Base-by-base conservation (phyloP, 2,329 filamentous ascomycete genomes). In the Leptographium radiaticola region DNA sequence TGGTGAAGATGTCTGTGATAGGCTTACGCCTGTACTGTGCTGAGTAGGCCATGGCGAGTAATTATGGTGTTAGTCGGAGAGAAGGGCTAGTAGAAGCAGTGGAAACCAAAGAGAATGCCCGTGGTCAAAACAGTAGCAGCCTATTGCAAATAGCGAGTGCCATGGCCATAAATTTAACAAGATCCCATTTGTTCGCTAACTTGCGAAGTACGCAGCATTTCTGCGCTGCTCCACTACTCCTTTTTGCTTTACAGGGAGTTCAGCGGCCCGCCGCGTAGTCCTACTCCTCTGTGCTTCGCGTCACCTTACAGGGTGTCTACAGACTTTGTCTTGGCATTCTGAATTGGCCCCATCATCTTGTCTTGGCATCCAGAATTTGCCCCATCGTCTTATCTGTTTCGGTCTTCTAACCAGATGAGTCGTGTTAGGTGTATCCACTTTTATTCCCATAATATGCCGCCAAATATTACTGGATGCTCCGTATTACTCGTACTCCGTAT, bases 1-100 rank as follows among this genome's bases (percentile, higher is more conserved):
- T 68, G 47, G 82, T 86, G 68, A 84, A 81, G 63, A 81, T 69
- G 64, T 81, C 77, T 48, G 78, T 80, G 31, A 73, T 62, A 20
- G 78, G 78, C 62, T 73, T 64, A 25, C 56, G 56, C 46, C 55
- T 52, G 49, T 57, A 57, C 18, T 42, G 48, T 25, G 45, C 47
- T n/a, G 55, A 51, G 40, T 48, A 54, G 11, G 52, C 16, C 55
- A 56, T 56, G n/a, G 39, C 16, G 4, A n/a, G 16, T 18, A 42
- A 2, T 4, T n/a, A 18, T 40, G 38, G 38, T 39, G 6, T n/a
- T 8, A n/a, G n/a, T n/a, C 39, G 15, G 12, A n/a, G n/a, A 9
- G 39, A n/a, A 42, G 5, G 39, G 8, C n/a, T 42, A n/a, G 39
- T 8, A n/a, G 8, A 9, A 42, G n/a, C 16, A 42, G 39, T n/a